These are phyloP conservation scores for Vanrija sp. DNA, from an alignment of 1,284 basidiomycete genomes.

Conservation along the genomic window DNA sequence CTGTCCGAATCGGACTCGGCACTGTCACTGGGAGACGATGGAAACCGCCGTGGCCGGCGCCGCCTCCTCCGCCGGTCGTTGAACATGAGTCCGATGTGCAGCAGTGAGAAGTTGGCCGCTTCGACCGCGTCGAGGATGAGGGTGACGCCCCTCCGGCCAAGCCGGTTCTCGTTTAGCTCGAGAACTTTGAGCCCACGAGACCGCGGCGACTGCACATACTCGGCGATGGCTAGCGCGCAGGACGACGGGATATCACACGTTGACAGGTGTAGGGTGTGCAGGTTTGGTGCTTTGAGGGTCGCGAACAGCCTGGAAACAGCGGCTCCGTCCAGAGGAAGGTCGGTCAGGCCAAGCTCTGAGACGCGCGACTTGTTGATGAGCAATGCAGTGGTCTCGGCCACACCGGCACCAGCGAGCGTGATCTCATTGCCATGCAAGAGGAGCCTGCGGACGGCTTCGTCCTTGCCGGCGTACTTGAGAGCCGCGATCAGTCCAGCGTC, in stretches of 20 bases:
- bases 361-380: conserved; percentile 32
- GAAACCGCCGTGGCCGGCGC: too few relatives aligned
- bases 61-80: conserved; percentile 1
- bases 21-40: too few relatives aligned
- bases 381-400: background rate
- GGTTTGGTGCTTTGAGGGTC: conserved; percentile 22
- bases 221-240: conserved; percentile 12
- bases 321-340: conserved; percentile 25
- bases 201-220: conserved; percentile 23
- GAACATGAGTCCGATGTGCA: conserved; percentile 31
- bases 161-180: conserved; percentile 40
- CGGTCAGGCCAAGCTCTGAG: conserved; percentile 28
- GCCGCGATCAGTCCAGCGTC: conserved; percentile 8
- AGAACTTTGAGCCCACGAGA: conserved; percentile 29
- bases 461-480: conserved; percentile 20
- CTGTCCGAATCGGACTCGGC: too few relatives aligned
- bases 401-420: conserved; percentile 18
- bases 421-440: conserved; percentile 36
- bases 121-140: conserved; percentile 38
- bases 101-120: conserved; percentile 26
- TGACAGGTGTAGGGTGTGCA: conserved; percentile 37
- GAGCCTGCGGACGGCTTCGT: conserved; percentile 28
- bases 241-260: conserved; percentile 26
- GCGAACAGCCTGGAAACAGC: conserved; percentile 25
- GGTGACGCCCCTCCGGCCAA: conserved; percentile 30